phyloP scores from a whole-genome alignment of 345 rosid genomes.

The Eucalyptus cloeziana region DNA sequence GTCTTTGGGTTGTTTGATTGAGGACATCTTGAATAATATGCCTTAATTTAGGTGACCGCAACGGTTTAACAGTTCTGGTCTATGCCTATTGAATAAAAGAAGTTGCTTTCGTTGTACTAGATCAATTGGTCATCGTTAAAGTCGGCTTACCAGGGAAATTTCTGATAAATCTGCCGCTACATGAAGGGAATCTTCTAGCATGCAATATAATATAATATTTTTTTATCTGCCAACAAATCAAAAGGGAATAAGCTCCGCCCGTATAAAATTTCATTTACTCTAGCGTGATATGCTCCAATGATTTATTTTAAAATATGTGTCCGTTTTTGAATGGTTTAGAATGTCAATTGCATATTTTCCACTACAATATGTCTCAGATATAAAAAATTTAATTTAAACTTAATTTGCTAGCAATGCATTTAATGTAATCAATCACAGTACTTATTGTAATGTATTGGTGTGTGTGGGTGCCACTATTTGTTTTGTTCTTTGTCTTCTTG shows the following conservation, averaged over 20 bases:
- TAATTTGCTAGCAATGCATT: neutral
- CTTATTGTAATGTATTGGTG: neutral
- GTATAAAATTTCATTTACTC: neutral
- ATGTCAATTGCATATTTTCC: neutral
- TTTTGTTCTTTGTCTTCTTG: neutral
- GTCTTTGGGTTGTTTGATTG: constrained; percentile 9
- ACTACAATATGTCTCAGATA: neutral
- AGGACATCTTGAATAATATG: constrained; percentile 1
- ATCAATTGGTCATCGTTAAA: neutral
- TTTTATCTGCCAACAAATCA: neutral
- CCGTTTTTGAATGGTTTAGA: neutral
- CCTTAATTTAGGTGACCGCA: neutral
- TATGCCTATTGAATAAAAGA: neutral
- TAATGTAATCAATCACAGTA: neutral
- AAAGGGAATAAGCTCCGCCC: neutral
- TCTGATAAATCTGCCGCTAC: neutral
- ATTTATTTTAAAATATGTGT: neutral
- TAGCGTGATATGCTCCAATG: neutral
- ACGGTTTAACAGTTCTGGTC: neutral
- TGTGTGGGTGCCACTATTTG: neutral
- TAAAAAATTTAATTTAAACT: neutral
- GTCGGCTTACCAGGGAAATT: neutral
- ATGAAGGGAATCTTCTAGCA: neutral
- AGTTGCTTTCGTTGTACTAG: neutral
- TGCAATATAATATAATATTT: neutral